phyloP scores from a whole-genome alignment of 2,329 filamentous ascomycete species.

The Penicillium sp. region DNA sequence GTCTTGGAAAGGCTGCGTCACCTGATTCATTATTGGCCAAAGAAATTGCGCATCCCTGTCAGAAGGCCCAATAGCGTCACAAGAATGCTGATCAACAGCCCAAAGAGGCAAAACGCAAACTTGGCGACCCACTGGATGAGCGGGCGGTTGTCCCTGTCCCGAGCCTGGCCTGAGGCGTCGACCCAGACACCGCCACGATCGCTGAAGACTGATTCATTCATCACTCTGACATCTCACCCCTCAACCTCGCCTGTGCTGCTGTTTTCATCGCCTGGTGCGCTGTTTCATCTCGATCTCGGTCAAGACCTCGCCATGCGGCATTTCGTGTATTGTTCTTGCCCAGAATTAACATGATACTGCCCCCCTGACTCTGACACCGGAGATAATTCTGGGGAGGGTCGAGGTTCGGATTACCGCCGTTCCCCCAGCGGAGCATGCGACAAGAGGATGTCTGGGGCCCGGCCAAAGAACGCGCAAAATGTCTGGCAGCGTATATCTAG shows the following conservation, averaged over 20 bases:
- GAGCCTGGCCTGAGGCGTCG: constrained; percentile 8
- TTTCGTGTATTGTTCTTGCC: background rate
- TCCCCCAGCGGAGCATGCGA: constrained; percentile 23
- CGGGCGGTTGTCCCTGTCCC: background rate
- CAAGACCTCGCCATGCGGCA: background rate
- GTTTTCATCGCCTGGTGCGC: constrained; percentile 11
- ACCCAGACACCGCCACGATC: constrained; percentile 8
- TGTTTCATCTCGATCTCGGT: background rate
- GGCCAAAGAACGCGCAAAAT: constrained; percentile 19
- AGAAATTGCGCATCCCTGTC: background rate
- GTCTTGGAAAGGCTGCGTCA: constrained; percentile 1
- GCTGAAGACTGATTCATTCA: constrained; percentile 5
- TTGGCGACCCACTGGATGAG: background rate
- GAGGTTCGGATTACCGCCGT: constrained; percentile 6
- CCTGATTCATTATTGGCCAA: background rate
- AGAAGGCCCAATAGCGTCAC: background rate
- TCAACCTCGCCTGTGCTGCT: background rate
- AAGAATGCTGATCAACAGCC: too few species aligned
- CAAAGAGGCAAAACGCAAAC: background rate
- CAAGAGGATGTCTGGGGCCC: constrained; percentile 25
- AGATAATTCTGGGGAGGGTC: constrained; percentile 12
- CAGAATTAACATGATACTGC: constrained; percentile 10
- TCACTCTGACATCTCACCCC: background rate
- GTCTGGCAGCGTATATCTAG: constrained; percentile 23
- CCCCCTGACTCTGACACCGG: constrained; percentile 4